Evolutionary conservation across 495 filamentous ascomycete species (phyloP), one percentile per base, ranked within the genome.

Genomic region (Penicillium chermesinum): DNA sequence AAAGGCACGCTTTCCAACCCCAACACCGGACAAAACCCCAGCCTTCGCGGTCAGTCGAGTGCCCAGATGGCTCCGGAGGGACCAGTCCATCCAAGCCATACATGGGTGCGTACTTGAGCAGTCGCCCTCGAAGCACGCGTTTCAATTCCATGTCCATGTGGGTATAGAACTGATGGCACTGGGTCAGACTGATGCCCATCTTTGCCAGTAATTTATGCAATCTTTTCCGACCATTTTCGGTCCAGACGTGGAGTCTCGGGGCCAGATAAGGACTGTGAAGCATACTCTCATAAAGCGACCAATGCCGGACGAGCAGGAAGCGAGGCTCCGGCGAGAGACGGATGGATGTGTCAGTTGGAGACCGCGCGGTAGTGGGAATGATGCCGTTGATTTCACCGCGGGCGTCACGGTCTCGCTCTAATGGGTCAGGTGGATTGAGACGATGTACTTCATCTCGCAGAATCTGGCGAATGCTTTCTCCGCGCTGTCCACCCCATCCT

Each of bases 91-190:
- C 89, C 8, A 98, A 76, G 21, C 91, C 89, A 65, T 96, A 97
- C 49, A 90, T 69, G 2, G 89, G 86, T 0, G 89, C 89, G 56
- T 95, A 96, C 50, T 88, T 90, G 32, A 95, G 76, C 2, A 98
- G 73, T 38, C 91, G 85, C 41, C 84, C 77, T n/a, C 91, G 83
- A 17, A 98, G 71, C 10, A 86, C 87, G 17, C 88, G 83, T 67
- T 98, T 98, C 32, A 98, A 70, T 59, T 93, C 83, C 87, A 97
- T 91, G 62, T 98, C 94, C 89, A 98, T 96, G 66, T 98, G 93
- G 2, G 90, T 87, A 63, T 98, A 98, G 58, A 79, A 91, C 63
- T 96, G 91, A 53, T 88, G 89, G 69, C 90, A 95, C 72, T 97
- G 91, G 15, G 80, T 86, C 22, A 97, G 72, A 64, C 86, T 91